phyloP scores from a whole-genome alignment of 768 basidiomycete species.

The Lactarius pseudohatsudake region DNA sequence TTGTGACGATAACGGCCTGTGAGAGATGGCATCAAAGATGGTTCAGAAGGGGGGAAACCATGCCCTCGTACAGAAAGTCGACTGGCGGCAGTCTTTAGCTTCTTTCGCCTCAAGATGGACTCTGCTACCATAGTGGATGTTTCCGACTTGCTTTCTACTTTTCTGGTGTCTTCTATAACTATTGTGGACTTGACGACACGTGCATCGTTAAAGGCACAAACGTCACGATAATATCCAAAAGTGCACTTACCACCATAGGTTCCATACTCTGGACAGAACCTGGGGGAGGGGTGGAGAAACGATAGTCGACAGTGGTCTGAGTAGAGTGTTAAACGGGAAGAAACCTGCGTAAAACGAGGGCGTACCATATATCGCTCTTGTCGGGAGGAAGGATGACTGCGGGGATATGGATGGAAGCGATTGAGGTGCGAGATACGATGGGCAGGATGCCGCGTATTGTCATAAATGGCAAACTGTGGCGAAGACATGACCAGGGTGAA shows the following conservation, averaged over 20 bases:
- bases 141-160: constrained; percentile 12
- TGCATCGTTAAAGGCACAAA: not conserved
- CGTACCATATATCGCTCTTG: constrained; percentile 19
- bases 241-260: constrained; percentile 1
- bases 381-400: not conserved
- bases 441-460: constrained; percentile 19
- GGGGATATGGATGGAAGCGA: constrained; percentile 26
- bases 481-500: constrained; percentile 22
- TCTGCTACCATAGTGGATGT: constrained; percentile 15
- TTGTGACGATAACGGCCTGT: constrained; percentile 20
- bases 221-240: not conserved
- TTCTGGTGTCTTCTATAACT: constrained; percentile 9
- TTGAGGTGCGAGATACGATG: constrained; percentile 18
- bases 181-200: constrained; percentile 5
- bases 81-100: constrained; percentile 18
- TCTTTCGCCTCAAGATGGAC: constrained; percentile 17
- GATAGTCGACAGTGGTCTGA: constrained; percentile 17
- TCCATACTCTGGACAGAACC: not conserved
- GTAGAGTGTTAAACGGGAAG: not conserved
- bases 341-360: not conserved
- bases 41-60: not conserved
- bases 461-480: constrained; percentile 1
- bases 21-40: constrained; percentile 1
- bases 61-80: constrained; percentile 15
- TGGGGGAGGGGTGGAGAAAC: constrained; percentile 1